Conservation (phyloP, 2,329 filamentous ascomycete genomes). For the Monilinia laxa region DNA sequence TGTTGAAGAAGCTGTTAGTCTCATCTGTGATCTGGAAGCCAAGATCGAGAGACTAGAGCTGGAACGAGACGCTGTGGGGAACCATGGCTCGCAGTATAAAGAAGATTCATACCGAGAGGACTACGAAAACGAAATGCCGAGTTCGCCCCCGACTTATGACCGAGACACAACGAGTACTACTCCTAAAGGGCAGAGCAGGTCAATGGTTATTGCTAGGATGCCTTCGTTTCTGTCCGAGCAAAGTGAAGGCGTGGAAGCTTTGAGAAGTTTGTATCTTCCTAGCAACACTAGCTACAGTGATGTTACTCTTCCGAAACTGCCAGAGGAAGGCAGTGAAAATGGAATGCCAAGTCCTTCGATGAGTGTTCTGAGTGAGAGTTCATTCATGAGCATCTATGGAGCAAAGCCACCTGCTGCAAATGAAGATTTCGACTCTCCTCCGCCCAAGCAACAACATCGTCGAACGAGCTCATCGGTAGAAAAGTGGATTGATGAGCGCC, state of each 20-base stretch:
- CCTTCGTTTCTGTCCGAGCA: conserved; percentile 63
- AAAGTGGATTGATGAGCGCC: conserved; percentile 40
- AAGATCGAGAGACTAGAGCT: conserved; percentile 53
- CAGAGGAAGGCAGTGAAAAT: conserved; percentile 41
- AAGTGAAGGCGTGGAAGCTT: conserved; percentile 58
- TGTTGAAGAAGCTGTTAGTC: conserved; percentile 66
- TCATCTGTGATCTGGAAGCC: conserved; percentile 66
- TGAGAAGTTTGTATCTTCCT: conserved; percentile 57
- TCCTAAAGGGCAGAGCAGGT: conserved; percentile 16
- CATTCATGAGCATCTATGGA: conserved; percentile 65
- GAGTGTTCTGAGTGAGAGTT: conserved; percentile 66
- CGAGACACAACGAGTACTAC: conserved; percentile 4
- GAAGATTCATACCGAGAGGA: conserved; percentile 30
- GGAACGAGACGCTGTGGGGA: conserved; percentile 55
- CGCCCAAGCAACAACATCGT: conserved; percentile 28
- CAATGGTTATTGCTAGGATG: conserved; percentile 53
- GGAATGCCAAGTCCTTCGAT: conserved; percentile 58
- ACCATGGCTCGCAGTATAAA: conserved; percentile 46
- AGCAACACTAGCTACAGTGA: conserved; percentile 45
- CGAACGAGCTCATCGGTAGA: conserved; percentile 34
- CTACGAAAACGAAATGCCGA: conserved; percentile 29
- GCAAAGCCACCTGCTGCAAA: conserved; percentile 39
- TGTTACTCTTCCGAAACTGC: conserved; percentile 50
- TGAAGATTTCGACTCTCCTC: conserved; percentile 26
- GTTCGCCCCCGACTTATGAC: conserved; percentile 34